Percentiles rank a stretch among this genome's conserved stretches.
Conservation (phyloP, 228 moss, liverwort and hornwort genomes). For the Sphagnum fallax region DNA sequence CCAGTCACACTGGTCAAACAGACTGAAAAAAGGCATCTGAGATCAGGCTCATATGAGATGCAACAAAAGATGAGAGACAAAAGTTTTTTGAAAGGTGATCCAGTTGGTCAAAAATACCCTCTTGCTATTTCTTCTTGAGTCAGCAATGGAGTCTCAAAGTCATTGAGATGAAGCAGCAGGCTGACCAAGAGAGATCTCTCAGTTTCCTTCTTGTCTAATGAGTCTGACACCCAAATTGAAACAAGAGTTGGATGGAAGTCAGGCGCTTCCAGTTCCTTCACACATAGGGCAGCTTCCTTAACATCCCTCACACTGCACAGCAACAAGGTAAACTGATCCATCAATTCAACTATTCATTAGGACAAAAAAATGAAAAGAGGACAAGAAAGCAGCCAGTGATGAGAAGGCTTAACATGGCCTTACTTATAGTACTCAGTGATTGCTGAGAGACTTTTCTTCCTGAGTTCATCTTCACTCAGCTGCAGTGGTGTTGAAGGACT, state of each 20-base stretch:
- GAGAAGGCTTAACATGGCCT: no score
- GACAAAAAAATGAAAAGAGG: no score
- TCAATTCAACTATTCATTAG: no score
- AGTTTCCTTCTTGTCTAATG: conserved; percentile 69
- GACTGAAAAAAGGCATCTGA: not conserved
- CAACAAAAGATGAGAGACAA: no score
- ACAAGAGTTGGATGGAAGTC: conserved; percentile 64
- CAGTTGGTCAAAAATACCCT: conserved; percentile 34
- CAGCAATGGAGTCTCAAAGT: conserved; percentile 45
- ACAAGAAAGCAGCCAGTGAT: no score
- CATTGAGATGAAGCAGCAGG: conserved; percentile 54
- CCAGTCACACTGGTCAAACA: not conserved
- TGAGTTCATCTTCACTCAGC: conserved; percentile 65
- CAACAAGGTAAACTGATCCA: not conserved
- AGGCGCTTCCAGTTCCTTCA: conserved; percentile 73
- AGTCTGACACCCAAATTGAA: conserved; percentile 62
- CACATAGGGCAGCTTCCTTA: conserved; percentile 66
- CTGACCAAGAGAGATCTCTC: conserved; percentile 67
- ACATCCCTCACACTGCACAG: conserved; percentile 55
- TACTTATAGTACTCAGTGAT: conserved; percentile 75
- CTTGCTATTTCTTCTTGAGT: conserved; percentile 60
- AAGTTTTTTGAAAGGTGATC: no score
- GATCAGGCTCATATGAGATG: not conserved
- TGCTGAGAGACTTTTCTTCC: conserved; percentile 69
- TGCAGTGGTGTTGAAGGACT: conserved; percentile 27